phyloP scores from a whole-genome alignment of 352 stramenopile genomes.

The Phytophthora boehmeriae region DNA sequence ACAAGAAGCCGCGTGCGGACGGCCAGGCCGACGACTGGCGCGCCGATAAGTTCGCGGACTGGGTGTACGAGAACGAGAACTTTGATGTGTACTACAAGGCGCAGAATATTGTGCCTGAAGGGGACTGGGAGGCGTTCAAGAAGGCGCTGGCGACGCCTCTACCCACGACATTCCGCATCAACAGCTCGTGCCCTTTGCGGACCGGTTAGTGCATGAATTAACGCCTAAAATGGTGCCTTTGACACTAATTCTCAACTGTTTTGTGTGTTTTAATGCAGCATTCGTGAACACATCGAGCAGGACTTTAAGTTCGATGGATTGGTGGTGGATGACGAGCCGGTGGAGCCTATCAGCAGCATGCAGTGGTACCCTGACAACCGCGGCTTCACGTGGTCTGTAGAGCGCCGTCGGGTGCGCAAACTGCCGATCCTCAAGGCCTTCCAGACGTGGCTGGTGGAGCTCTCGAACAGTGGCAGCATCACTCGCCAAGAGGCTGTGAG shows the following conservation, averaged over 20 bases:
- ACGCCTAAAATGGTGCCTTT: not conserved
- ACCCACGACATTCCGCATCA: slow-evolving; percentile 94
- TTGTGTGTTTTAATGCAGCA: slow-evolving; percentile 40
- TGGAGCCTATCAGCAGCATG: slow-evolving; percentile 86
- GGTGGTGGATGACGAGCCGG: slow-evolving; percentile 79
- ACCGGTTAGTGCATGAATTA: slow-evolving; percentile 48
- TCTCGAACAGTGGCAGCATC: slow-evolving; percentile 94
- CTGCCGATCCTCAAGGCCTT: slow-evolving; percentile 92
- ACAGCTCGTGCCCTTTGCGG: slow-evolving; percentile 85
- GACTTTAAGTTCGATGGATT: slow-evolving; percentile 89
- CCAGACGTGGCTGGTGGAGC: slow-evolving; percentile 96
- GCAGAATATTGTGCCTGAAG: slow-evolving; percentile 79
- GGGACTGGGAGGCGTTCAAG: slow-evolving; percentile 93
- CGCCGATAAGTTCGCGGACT: slow-evolving; percentile 81
- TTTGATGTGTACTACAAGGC: slow-evolving; percentile 90
- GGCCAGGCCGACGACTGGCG: slow-evolving; percentile 37
- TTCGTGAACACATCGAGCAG: slow-evolving; percentile 82
- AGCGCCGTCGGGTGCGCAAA: slow-evolving; percentile 91
- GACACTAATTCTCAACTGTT: slow-evolving; percentile 12
- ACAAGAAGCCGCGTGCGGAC: slow-evolving; percentile 65
- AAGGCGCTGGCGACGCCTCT: slow-evolving; percentile 86
- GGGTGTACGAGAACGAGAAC: slow-evolving; percentile 87
- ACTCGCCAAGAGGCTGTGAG: slow-evolving; percentile 98
- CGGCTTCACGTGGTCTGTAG: slow-evolving; percentile 90
- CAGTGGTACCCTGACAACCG: slow-evolving; percentile 90